Evolutionary conservation across 1,139 yeast species (phyloP).

Genomic region (Zygoascus hellenicus): DNA sequence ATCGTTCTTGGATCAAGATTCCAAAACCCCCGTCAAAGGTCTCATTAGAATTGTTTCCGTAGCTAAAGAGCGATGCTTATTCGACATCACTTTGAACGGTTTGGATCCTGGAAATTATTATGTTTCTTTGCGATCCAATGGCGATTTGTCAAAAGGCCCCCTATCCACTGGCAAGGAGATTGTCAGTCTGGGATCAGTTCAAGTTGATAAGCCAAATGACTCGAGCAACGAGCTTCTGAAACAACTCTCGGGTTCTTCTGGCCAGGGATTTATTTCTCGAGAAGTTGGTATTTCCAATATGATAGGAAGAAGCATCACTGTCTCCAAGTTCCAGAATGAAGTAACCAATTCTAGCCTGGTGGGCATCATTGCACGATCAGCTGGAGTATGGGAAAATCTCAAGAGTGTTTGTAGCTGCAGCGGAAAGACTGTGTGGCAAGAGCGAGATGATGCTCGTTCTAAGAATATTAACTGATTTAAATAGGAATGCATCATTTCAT

Average conservation of each 20-base stretch:
- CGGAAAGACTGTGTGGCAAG: slow-evolving; percentile 96
- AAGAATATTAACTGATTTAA: slow-evolving; percentile 42
- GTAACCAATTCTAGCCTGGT: slow-evolving; percentile 46
- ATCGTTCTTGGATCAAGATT: slow-evolving; percentile 50
- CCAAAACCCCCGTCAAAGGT: slow-evolving; percentile 66
- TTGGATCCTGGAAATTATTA: slow-evolving; percentile 56
- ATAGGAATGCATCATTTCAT: neutral
- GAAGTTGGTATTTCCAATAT: slow-evolving; percentile 50
- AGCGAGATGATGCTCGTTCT: slow-evolving; percentile 63
- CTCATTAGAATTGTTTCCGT: slow-evolving; percentile 82
- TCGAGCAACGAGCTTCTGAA: slow-evolving; percentile 33
- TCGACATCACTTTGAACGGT: slow-evolving; percentile 77
- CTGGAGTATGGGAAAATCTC: slow-evolving; percentile 95
- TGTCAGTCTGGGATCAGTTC: slow-evolving; percentile 34
- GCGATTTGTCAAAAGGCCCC: slow-evolving; percentile 75
- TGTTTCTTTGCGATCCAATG: slow-evolving; percentile 64
- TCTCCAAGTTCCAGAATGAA: slow-evolving; percentile 38
- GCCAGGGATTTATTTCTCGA: slow-evolving; percentile 56
- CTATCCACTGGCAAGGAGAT: slow-evolving; percentile 60
- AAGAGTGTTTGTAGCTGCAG: slow-evolving; percentile 91
- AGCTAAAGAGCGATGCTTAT: slow-evolving; percentile 42
- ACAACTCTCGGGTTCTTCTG: slow-evolving; percentile 35
- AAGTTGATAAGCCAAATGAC: slow-evolving; percentile 36
- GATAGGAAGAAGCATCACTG: slow-evolving; percentile 76
- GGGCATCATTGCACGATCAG: slow-evolving; percentile 93